Base-by-base conservation (phyloP, 164 flowering plant genomes). In the Umbellularia californica region DNA sequence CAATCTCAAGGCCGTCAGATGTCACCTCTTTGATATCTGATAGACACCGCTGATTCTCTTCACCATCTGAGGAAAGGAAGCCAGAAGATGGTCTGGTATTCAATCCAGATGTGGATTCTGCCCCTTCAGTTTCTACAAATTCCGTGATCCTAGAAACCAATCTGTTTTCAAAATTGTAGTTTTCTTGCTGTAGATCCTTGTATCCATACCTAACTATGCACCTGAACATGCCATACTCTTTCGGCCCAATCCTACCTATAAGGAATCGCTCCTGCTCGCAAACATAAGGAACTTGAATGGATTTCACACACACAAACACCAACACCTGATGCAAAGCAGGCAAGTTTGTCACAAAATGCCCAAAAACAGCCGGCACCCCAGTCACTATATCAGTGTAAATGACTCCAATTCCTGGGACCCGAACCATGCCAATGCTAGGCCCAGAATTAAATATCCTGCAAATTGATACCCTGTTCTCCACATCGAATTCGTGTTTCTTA, bases 191-290 rank as follows among this genome's bases (percentile, higher is more conserved):
- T 2, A 75, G 69, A 71, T 86, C 89, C 79, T 81, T 83, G 90
- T 90, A 90, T 3, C 95, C 95, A 60, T 90, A 90, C 74, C 96
- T 77, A 24, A 90, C 85, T 65, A 90, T 82, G 81, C 96, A 90
- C 63, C 92, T 78, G 76, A 85, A 91, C 87, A 91, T 85, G 33
- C 81, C 70, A 55, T 80, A 82, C 75, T 85, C 89, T 69, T 82
- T 84, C 19, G 89, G 87, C n/a, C 92, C 94, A 0, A 90, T 86
- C 76, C 91, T 76, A 33, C 84, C 76, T 1, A 90, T 69, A 7
- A 87, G 83, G 58, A 86, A 77, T 58, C 91, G 76, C 58, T 91
- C 91, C 3, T 58, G 65, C 65, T 81, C 85, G 14, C 68, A 47
- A 24, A 90, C 84, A 68, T 79, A n/a, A 17, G 92, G 92, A 73